Evolutionary conservation across 805 yeast species (phyloP), one percentile per base, ranked within the genome.

Genomic region (Candida patagonica): DNA sequence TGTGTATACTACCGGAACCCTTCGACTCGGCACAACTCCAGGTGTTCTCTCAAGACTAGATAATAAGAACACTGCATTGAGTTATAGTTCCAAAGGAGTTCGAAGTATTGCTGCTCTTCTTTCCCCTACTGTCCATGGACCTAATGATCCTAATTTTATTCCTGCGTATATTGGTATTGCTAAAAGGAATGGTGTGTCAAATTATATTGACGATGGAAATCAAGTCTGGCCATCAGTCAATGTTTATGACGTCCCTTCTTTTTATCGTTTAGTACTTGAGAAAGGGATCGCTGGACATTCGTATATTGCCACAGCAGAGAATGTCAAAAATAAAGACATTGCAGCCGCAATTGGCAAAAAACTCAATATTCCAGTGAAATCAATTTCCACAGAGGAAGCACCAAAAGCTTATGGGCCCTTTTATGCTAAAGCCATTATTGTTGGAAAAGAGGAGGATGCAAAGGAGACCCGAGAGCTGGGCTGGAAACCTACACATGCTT

Each of bases 71-170:
- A 17, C 41, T 6, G 49, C 42, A 2, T 21, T 53, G 26, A n/a
- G 41, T 13, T 51, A 45, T 29, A 44, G 43, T 12, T 45, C 46
- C 2, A 49, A 51, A 35, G 61, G 62, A 12, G 57, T 65, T 4
- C 52, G 50, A 21, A 41, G 52, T 4, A 35, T 42, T 15, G 20
- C 42, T 9, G 43, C 64, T 1, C 53, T 65, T 42, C 46, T 64
- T 15, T 47, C 63, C n/a, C 62, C 65, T 24, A 45, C 60, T 6
- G 63, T 59, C 20, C 68, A 63, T 47, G 70, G 57, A 17, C 49
- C 38, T 9, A 54, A 49, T 2, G 63, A 59, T 36, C 37, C 41
- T 4, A 61, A 49, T 1, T 63, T 63, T 27, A 27, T 59, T 22
- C 47, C 57, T 3, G 8, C 22, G 6, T 33, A 54, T 8, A 35